Base-by-base conservation (phyloP, 2,329 filamentous ascomycete genomes). In the Aspergillus tanneri region DNA sequence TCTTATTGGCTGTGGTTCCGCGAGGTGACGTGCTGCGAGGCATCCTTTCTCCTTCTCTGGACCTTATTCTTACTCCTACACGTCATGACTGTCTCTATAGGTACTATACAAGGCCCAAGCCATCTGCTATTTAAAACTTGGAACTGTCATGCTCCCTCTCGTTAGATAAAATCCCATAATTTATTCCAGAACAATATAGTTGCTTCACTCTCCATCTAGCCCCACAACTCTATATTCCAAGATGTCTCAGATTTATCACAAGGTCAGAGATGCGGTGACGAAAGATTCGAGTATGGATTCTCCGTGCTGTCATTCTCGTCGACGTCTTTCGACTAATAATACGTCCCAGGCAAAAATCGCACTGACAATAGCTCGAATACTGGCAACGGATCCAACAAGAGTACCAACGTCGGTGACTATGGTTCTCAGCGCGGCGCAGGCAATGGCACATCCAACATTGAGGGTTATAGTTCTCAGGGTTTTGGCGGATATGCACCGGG, bases 191-290 rank as follows among this genome's bases (percentile, higher is more conserved):
- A 28, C 25, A 10, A 35, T 16, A 27, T 40, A 21, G 18, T 14
- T 23, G 14, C 23, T 19, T 7, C 24, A 14, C 34, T 37, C 14
- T 19, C 10, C 3, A n/a, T n/a, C 34, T 21, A 28, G 11, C 27
- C 11, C 27, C 14, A 19, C 16, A 9, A 34, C 30, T 34, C n/a
- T 16, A 34, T 22, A 14, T 16, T n/a, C 5, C 21, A 45, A 18
- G 50, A 79, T 78, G 76, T 73, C 73, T 30, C 61, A 62, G 42
- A 59, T 76, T 45, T 58, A 76, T 46, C 67, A 77, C 61, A 78
- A 77, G 51, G 69, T 76, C 45, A 78, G 77, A 62, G 70, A 77
- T 32, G 72, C 62, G 53, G 50, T 78, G 43, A 60, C 58, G 12
- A 54, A 63, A 36, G 49, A 43, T 12, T 52, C 52, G 23, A 16